Base-by-base conservation (phyloP, 2,329 filamentous ascomycete species). In the Calonectria fujianensis region DNA sequence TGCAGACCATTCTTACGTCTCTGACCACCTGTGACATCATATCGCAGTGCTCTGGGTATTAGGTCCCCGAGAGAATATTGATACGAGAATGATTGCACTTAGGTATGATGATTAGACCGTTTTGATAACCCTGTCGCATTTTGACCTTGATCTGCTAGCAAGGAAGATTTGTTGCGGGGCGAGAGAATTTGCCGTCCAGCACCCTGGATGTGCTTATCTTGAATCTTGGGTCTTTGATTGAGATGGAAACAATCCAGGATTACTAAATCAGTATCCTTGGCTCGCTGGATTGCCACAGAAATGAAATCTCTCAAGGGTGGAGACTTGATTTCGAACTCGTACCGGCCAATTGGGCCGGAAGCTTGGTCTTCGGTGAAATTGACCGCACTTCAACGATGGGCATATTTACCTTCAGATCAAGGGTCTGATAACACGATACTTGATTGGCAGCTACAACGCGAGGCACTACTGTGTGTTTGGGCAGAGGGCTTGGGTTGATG, bases 291-390 rank as follows among this genome's bases (percentile, higher is more conserved):
- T 24, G 20, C 1, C 11, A 9, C 9, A 27, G 18, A 27, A 37
- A 14, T 14, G 16, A 39, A 39, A 37, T 31, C 7, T 29, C 13
- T 24, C n/a, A 27, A 37, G 54, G 13, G 54, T 59, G 54, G 54
- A 59, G 54, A 24, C 11, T 20, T 14, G 31, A 59, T 59, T 16
- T 32, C 8, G 11, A n/a, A 39, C 10, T 39, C 7, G 32, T 27
- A 20, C 52, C 54, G 54, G 54, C n/a, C 20, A 16, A 39, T 39
- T 39, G n/a, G 54, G 54, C 54, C 54, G 54, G 54, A 35, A 59
- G 32, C 32, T 35, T 59, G 13, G 32, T 24, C 11, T 11, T 59
- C 54, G 32, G 32, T 39, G 6, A 37, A 24, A 39, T 39, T 27
- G 32, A 24, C 32, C 32, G 32, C 5, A 11, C 8, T 27, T 31